Base-by-base conservation (phyloP, 176 grass and related monocot species). In the Triticum timopheevii region DNA sequence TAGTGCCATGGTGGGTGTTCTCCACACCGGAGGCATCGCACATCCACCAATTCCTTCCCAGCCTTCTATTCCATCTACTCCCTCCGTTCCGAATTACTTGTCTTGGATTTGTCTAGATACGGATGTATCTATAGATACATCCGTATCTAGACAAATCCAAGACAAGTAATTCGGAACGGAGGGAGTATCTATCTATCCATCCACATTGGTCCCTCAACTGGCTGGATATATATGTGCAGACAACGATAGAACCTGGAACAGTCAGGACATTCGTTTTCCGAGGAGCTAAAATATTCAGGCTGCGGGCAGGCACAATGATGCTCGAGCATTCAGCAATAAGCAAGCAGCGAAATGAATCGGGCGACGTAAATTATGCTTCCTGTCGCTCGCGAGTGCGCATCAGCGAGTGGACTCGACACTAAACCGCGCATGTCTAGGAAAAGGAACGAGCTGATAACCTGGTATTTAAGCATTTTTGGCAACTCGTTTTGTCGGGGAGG, bases 1-100 rank as follows among this genome's bases (percentile, higher is more conserved):
- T 63, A 69, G 38, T 24, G 69, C 61, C 13, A 49, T 44, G 69
- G 77, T 88, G 82, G 86, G 85, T 88, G 90, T 85, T 88, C 62
- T 80, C 82, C 89, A 91, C 77, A 61, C 54, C 19, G 76, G 85
- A 61, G 76, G 81, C 85, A 38, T 38, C 36, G 36, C 36, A 87
- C 81, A 24, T 73, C 85, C 76, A 76, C 85, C 47, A 33, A 42
- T 82, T 73, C 44, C 35, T 50, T 20, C 6, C 52, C 17, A 69
- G 27, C 45, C 81, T 82, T 62, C 70, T 36, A 69, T 90, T 89
- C 52, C 5, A 44, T 25, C 15, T 9, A 27, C 27, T 27, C 27
- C 27, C 27, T 27, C 27, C 27, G 27, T 27, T 27, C 27, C 27
- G 27, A 27, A 27, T 27, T 27, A 27, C 27, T 27, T 27, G 27